phyloP scores from a whole-genome alignment of 768 basidiomycete genomes.

The Calvatia gigantea region DNA sequence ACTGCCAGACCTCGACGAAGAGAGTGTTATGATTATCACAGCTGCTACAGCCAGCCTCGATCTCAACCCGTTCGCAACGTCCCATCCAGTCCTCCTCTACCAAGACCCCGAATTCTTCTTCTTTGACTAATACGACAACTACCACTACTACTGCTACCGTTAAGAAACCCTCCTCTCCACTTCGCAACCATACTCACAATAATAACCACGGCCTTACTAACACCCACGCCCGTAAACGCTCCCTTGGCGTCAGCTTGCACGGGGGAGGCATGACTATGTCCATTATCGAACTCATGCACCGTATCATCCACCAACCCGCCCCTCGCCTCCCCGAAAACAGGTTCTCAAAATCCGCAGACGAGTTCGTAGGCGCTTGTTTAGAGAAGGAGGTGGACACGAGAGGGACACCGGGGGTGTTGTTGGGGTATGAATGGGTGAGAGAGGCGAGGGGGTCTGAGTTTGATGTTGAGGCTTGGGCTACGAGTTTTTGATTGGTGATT shows the following conservation, averaged over 20 bases:
- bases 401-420: conserved; percentile 81
- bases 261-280: conserved; percentile 96
- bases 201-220: conserved; percentile 13
- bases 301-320: conserved; percentile 98
- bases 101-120: too few relatives aligned
- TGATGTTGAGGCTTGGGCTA: conserved; percentile 7
- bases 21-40: conserved; percentile 53
- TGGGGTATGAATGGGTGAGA: conserved; percentile 31
- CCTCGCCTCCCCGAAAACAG: conserved; percentile 72
- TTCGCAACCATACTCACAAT: neutral
- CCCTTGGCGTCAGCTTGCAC: conserved; percentile 66
- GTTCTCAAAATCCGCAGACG: conserved; percentile 67
- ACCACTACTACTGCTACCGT: too few relatives aligned
- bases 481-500: neutral
- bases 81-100: neutral
- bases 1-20: conserved; percentile 59
- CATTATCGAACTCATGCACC: conserved; percentile 94
- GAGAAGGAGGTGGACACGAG: conserved; percentile 83
- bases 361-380: conserved; percentile 88
- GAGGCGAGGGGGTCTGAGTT: conserved; percentile 6
- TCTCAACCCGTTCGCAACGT: conserved; percentile 24
- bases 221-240: conserved; percentile 31
- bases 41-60: conserved; percentile 33
- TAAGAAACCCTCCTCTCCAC: too few relatives aligned
- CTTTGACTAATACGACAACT: too few relatives aligned